phyloP scores from a whole-genome alignment of 345 rosid species.

The Iberis pinnata region DNA sequence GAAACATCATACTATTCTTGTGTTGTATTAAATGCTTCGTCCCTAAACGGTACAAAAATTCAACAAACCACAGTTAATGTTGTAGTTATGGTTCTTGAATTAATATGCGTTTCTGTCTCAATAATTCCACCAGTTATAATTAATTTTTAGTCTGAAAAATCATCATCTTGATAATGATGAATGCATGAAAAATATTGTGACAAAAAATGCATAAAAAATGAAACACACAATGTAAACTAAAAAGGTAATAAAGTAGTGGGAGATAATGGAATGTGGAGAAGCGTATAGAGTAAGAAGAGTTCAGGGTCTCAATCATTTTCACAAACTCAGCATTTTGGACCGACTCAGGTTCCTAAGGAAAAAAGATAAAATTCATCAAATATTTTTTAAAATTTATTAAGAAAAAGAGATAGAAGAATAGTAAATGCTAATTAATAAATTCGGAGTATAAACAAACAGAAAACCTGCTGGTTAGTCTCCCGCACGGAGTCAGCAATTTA shows the following conservation, averaged over 20 bases:
- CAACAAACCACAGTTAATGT: slow-evolving; percentile 19
- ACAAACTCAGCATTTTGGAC: slow-evolving; percentile 47
- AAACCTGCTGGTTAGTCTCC: slow-evolving; percentile 62
- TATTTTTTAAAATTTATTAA: too few relatives aligned
- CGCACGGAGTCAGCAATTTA: slow-evolving; percentile 33
- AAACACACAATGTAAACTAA: background rate
- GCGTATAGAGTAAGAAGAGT: slow-evolving; percentile 21
- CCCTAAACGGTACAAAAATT: slow-evolving; percentile 13
- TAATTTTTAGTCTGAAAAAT: background rate
- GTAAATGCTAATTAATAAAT: slow-evolving; percentile 7
- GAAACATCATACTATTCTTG: slow-evolving; percentile 5
- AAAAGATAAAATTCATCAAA: too few relatives aligned
- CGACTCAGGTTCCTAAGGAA: slow-evolving; percentile 27
- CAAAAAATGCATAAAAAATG: too few relatives aligned
- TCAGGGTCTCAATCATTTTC: slow-evolving; percentile 56
- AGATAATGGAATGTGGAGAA: slow-evolving; percentile 17
- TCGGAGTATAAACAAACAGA: slow-evolving; percentile 21
- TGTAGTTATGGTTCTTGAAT: slow-evolving; percentile 10
- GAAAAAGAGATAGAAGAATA: background rate
- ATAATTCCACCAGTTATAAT: slow-evolving; percentile 13
- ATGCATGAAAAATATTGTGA: too few relatives aligned
- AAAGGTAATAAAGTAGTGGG: background rate
- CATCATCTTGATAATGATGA: too few relatives aligned
- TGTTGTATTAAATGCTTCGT: slow-evolving; percentile 9
- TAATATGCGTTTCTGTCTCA: slow-evolving; percentile 11